Base-by-base conservation (phyloP, 306 rosid species). In the Luffa aegyptiaca region DNA sequence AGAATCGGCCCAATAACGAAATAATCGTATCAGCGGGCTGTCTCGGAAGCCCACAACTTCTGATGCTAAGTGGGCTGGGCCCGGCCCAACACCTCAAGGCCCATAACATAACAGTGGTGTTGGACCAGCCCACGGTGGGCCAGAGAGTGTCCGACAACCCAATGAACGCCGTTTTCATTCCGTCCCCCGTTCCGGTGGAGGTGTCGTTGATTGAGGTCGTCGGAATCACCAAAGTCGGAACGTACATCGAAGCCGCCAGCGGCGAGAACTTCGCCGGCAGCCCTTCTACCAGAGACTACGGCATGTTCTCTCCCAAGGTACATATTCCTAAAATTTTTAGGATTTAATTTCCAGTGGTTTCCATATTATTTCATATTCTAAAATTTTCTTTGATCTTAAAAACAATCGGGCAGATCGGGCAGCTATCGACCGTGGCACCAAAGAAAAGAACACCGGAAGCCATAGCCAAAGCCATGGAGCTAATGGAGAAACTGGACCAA, bases 11-110 rank as follows among this genome's bases (percentile, higher is more conserved):
- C 0, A 74, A 2, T n/a, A 87, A 37, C 17, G 97, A 91, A 86
- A 83, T 93, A 11, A 86, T 90, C 0, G 39, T 90, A 13, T 88
- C 97, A 11, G 83, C 94, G 0, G 97, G 97, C 8, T 92, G 96
- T 3, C 83, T 93, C 5, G 97, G 96, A 77, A 93, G 97, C 87
- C 97, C 97, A 79, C 96, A 93, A 36, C 84, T 89, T 26, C 55
- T 89, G 2, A 88, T 86, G 92, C 58, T 91, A 81, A 91, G 96
- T 84, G 96, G 96, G 48, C 81, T 89, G 21, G 96, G 93, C 73
- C 85, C 96, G 3, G 46, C 63, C 2, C 73, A 87, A 8, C 85
- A 85, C 10, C 92, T 88, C 0, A 71, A 10, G 85, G 84, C 88
- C 83, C 90, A 83, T 14, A 87, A 87, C 14, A 87, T 92, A 6